Conservation (phyloP, 202 grass and related monocot species). For the Setaria viridis region DNA sequence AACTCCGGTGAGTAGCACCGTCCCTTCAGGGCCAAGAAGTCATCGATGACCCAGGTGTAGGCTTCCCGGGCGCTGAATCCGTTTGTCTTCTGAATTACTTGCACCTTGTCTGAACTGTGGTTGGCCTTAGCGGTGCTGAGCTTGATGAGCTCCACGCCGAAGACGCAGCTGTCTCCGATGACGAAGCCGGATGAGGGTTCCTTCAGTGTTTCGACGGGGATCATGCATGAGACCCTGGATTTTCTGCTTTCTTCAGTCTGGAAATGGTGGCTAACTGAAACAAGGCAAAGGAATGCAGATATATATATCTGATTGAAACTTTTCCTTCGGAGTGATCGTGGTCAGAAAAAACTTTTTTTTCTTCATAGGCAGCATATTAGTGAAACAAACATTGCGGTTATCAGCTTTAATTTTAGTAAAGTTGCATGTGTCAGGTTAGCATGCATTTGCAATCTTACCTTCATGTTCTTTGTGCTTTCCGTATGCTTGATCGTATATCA, state of each 20-base stretch:
- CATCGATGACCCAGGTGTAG: constrained; percentile 42
- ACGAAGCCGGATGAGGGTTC: constrained; percentile 30
- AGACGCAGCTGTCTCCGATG: constrained; percentile 26
- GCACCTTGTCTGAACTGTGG: not conserved
- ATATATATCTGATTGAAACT: not conserved
- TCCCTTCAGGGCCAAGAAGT: constrained; percentile 22
- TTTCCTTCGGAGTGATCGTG: not conserved
- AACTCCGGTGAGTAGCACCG: constrained; percentile 3
- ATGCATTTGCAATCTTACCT: constrained; percentile 16
- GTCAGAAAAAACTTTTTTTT: not conserved
- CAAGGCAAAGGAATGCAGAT: not conserved
- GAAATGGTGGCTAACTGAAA: constrained; percentile 42
- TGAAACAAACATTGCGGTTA: too few relatives aligned
- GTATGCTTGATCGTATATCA: constrained; percentile 13
- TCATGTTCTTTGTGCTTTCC: constrained; percentile 5
- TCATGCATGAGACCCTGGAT: constrained; percentile 1
- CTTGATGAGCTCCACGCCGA: constrained; percentile 41
- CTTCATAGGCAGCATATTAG: not conserved
- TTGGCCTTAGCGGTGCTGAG: not conserved
- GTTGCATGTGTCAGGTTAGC: too few relatives aligned
- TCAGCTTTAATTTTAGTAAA: too few relatives aligned
- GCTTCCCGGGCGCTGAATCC: not conserved
- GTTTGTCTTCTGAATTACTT: not conserved
- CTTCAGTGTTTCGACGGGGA: constrained; percentile 38
- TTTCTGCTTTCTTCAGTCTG: not conserved